Base-by-base conservation (phyloP, 805 yeast species). In the Suhomyces tanzawaensis region DNA sequence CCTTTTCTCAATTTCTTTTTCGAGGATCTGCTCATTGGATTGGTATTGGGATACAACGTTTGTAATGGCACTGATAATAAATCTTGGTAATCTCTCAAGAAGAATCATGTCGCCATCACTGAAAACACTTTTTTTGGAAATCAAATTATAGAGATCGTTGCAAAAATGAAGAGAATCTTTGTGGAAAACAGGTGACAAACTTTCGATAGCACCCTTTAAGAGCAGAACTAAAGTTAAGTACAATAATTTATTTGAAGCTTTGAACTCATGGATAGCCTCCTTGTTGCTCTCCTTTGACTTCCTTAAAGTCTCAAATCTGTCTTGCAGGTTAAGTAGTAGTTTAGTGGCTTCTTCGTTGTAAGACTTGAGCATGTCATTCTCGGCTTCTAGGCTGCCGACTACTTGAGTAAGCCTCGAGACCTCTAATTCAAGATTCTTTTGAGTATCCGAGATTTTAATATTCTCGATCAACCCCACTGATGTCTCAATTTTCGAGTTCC, bases 91-190 rank as follows among this genome's bases (percentile, higher is more conserved):
- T 19, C 36, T 33, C 19, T 31, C 16, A 13, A 39, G 19, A 12
- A 34, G n/a, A 9, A 25, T 8, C 7, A 26, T 17, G 13, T 34
- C 40, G 3, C 29, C 18, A 19, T 19, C 32, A 11, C 18, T 24
- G 19, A 31, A 33, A 19, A 33, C 16, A 4, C n/a, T 22, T 17
- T 28, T 32, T 4, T 29, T 16, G 4, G 18, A 19, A 19, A 42
- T 22, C 3, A 37, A n/a, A 3, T 30, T 8, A 15, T 25, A 25
- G 19, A 42, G 24, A 3, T 31, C 29, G 7, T 13, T 25, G 33
- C 19, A 36, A 21, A 31, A 42, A 3, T n/a, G 18, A 9, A 29
- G 36, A 28, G 41, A 41, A n/a, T 42, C 46, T 7, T 30, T 26
- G 17, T 36, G 23, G 8, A 36, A 23, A 24, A 36, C 29, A 7